These are phyloP conservation scores for Pterothamnion heteromorphum DNA, from an alignment of 31 red algal genomes.

Conservation along the genomic window DNA sequence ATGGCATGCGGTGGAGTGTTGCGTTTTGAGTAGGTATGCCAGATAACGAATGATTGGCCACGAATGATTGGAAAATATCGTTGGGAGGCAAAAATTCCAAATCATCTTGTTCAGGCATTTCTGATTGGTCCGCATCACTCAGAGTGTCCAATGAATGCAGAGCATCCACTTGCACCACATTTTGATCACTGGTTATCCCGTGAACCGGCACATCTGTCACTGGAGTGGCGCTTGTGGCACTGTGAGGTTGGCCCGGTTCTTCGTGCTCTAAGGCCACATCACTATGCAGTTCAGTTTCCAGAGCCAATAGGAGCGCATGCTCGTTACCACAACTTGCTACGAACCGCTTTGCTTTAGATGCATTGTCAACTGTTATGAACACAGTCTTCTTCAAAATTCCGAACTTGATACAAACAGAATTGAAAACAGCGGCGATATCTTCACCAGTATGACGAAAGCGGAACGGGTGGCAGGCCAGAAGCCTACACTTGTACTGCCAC, in stretches of 20 bases:
- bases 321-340: neutral
- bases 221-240: neutral
- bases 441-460: neutral
- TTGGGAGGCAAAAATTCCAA: neutral
- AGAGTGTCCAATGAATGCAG: conserved; percentile 6
- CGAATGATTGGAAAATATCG: conserved; percentile 8
- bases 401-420: conserved; percentile 9
- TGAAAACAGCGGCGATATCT: neutral
- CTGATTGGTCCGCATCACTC: conserved; percentile 19
- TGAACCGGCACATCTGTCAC: neutral
- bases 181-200: neutral
- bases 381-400: neutral
- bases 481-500: neutral
- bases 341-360: neutral
- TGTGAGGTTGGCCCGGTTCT: neutral
- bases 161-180: neutral
- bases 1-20: conserved; percentile 16
- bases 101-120: neutral
- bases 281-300: neutral
- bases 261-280: neutral
- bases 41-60: conserved; percentile 10
- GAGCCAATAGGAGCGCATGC: conserved; percentile 14
- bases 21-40: conserved; percentile 19
- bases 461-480: conserved; percentile 1
- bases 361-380: neutral